phyloP scores from a whole-genome alignment of 2,329 filamentous ascomycete species.

The Phaeosphaeria sp. region DNA sequence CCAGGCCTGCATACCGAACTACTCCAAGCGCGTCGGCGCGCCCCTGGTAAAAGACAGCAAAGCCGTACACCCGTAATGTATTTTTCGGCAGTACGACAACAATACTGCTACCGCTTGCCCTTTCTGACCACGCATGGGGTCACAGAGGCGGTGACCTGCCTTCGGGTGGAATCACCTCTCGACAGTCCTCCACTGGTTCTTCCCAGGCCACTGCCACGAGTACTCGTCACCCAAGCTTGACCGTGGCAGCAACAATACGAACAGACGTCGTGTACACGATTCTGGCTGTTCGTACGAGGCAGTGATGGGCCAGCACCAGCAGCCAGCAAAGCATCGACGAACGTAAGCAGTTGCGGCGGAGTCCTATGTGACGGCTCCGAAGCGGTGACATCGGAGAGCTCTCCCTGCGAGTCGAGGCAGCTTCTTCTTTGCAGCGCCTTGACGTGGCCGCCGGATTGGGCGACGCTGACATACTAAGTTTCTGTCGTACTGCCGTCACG shows the following conservation, averaged over 20 bases:
- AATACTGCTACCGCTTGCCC: constrained; percentile 17
- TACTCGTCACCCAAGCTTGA: not conserved
- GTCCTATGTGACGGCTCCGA: constrained; percentile 23
- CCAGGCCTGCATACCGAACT: constrained; percentile 25
- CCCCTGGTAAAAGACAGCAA: constrained; percentile 18
- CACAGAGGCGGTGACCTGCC: not conserved
- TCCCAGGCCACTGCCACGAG: constrained; percentile 3
- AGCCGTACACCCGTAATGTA: constrained; percentile 32
- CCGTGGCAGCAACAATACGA: not conserved
- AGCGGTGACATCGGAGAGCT: constrained; percentile 10
- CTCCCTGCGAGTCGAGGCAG: constrained; percentile 15
- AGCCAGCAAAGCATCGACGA: constrained; percentile 1
- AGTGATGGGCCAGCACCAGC: constrained; percentile 7
- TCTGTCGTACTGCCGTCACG: constrained; percentile 7
- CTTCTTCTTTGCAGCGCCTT: constrained; percentile 13
- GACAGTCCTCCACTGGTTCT: not conserved
- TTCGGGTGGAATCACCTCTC: not conserved
- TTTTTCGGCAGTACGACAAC: constrained; percentile 29
- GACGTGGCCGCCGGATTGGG: constrained; percentile 22
- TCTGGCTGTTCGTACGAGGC: constrained; percentile 17
- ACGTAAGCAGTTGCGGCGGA: constrained; percentile 35
- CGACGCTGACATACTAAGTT: constrained; percentile 14
- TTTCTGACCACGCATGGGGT: not conserved
- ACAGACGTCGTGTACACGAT: constrained; percentile 20
- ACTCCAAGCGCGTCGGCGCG: constrained; percentile 18